Conservation (phyloP, 2,329 filamentous ascomycete genomes). For the Neonectria sp. region DNA sequence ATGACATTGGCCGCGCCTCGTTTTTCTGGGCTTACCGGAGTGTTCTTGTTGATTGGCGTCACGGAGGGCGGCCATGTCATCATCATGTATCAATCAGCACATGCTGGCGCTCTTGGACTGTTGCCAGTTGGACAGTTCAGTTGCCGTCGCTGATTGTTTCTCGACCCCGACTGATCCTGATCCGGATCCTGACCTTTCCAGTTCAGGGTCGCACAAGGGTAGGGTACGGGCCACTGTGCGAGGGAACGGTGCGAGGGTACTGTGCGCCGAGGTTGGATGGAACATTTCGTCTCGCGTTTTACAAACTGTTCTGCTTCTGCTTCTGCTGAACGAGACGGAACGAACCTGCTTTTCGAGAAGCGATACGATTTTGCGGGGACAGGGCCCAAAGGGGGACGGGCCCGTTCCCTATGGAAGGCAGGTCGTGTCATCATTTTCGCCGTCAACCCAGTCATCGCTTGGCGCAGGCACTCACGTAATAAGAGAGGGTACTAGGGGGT, state of each 20-base stretch:
- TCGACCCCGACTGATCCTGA: conserved; percentile 4
- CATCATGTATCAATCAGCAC: conserved; percentile 46
- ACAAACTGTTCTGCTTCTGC: not conserved
- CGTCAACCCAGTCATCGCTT: conserved; percentile 39
- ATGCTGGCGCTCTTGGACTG: conserved; percentile 34
- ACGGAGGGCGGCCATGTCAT: conserved; percentile 38
- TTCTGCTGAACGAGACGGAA: conserved; percentile 7
- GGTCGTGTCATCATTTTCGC: conserved; percentile 43
- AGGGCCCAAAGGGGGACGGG: conserved; percentile 15
- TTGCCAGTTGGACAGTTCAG: conserved; percentile 14
- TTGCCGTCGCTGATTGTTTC: conserved; percentile 13
- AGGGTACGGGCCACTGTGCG: conserved; percentile 5
- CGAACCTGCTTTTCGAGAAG: not conserved
- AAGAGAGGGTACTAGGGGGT: conserved; percentile 34
- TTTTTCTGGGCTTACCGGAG: conserved; percentile 27
- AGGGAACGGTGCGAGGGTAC: conserved; percentile 8
- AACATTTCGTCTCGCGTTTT: not conserved
- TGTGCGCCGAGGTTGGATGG: conserved; percentile 22
- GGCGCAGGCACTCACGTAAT: conserved; percentile 35
- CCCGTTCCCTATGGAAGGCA: conserved; percentile 20
- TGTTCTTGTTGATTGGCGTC: conserved; percentile 38
- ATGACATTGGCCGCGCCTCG: conserved; percentile 33
- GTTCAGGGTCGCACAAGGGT: conserved; percentile 17
- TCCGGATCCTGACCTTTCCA: conserved; percentile 10
- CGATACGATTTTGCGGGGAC: conserved; percentile 23